Conservation (phyloP, 495 filamentous ascomycete species). For the Barbatosphaeria neglecta region DNA sequence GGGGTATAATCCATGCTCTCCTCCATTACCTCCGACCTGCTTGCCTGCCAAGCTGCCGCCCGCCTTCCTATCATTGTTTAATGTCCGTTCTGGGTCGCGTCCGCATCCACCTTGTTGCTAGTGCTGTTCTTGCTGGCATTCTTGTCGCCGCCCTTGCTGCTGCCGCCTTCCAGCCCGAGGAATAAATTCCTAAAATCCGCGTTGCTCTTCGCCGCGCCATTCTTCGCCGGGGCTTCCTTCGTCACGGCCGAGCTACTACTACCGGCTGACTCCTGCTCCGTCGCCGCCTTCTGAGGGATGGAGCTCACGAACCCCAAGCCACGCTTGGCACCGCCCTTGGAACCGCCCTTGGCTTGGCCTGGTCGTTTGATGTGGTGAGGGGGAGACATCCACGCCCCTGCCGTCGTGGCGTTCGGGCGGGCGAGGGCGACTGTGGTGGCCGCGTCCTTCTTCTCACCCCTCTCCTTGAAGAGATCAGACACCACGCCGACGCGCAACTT, state of each 20-base stretch:
- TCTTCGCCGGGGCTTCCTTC: conserved; percentile 5
- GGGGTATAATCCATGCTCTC: background rate
- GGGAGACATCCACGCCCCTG: conserved; percentile 34
- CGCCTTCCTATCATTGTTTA: no score
- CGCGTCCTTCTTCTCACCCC: conserved; percentile 40
- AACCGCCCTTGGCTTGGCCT: conserved; percentile 38
- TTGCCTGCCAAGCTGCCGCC: no score
- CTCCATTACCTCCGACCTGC: background rate
- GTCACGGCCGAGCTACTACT: conserved; percentile 1
- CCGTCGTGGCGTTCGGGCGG: conserved; percentile 20
- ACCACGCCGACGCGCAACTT: conserved; percentile 58
- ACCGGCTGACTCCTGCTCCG: no score
- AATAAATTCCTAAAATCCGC: conserved; percentile 81
- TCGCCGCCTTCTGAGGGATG: conserved; percentile 21
- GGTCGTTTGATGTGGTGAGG: conserved; percentile 47
- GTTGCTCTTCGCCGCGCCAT: conserved; percentile 55
- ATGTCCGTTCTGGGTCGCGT: background rate
- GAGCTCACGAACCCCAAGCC: conserved; percentile 31
- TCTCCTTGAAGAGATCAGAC: conserved; percentile 52
- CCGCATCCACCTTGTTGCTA: background rate
- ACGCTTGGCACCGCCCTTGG: conserved; percentile 50
- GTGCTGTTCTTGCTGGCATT: no score
- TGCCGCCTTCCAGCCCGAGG: conserved; percentile 9
- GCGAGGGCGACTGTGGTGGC: no score
- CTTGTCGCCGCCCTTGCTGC: background rate